Evolutionary conservation across 768 basidiomycete species (phyloP).

Genomic region (Pholiota molesta): DNA sequence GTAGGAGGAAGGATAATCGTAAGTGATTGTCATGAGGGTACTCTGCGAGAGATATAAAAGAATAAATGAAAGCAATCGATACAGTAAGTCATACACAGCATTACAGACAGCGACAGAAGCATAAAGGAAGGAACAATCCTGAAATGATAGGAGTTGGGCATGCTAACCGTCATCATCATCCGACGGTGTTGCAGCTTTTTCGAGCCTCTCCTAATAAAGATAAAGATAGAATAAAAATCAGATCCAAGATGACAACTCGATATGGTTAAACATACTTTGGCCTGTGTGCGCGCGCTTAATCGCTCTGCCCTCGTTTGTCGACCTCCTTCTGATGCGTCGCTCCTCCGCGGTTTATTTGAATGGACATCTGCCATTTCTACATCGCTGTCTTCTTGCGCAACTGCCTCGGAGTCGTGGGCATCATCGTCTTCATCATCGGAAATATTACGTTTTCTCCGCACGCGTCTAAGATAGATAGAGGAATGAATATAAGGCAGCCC

Average conservation of each 20-base stretch:
- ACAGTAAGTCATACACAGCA: constrained; percentile 17
- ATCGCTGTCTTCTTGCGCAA: constrained; percentile 37
- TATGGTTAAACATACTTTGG: constrained; percentile 21
- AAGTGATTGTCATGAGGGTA: background rate
- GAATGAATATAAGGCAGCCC: constrained; percentile 10
- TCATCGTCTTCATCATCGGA: constrained; percentile 45
- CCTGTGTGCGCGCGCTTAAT: constrained; percentile 26
- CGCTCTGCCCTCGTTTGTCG: constrained; percentile 25
- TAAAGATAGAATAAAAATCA: too few species aligned
- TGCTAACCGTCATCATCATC: constrained; percentile 14
- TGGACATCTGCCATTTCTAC: constrained; percentile 37
- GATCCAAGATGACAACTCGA: too few species aligned
- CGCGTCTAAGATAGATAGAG: constrained; percentile 28
- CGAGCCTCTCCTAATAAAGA: constrained; percentile 22
- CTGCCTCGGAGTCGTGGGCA: constrained; percentile 22
- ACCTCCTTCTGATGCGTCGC: constrained; percentile 31
- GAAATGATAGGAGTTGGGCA: background rate
- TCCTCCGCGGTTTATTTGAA: constrained; percentile 25
- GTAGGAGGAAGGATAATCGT: background rate
- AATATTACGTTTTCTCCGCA: constrained; percentile 34
- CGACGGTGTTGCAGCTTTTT: constrained; percentile 18
- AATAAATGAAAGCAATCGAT: constrained; percentile 14
- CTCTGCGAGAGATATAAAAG: constrained; percentile 4
- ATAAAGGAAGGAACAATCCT: background rate
- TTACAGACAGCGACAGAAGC: constrained; percentile 14